Conservation (phyloP, 2,329 filamentous ascomycete genomes). For the Talaromyces sp. region DNA sequence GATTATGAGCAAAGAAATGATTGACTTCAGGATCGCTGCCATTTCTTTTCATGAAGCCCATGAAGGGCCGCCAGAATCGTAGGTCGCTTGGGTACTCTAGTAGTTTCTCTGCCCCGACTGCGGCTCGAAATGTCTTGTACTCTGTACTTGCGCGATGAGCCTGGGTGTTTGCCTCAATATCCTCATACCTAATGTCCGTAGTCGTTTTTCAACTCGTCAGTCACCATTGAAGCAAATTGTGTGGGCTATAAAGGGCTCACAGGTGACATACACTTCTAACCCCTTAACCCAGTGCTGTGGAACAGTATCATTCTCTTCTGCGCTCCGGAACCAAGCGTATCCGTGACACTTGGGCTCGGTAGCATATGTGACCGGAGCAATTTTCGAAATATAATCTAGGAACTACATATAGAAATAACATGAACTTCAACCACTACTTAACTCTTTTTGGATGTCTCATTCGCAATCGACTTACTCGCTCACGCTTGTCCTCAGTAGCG, state of each 20-base stretch:
- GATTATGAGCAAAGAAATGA: background rate
- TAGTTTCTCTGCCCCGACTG: background rate
- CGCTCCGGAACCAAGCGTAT: constrained; percentile 13
- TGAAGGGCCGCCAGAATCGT: background rate
- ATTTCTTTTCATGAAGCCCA: background rate
- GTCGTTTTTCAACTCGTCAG: background rate
- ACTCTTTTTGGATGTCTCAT: background rate
- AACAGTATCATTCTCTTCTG: constrained; percentile 9
- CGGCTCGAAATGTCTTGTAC: background rate
- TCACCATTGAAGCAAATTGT: background rate
- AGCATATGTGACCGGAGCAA: constrained; percentile 5
- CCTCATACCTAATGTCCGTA: background rate
- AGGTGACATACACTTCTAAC: background rate
- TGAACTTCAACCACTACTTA: background rate
- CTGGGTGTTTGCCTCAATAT: background rate
- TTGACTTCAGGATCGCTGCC: background rate
- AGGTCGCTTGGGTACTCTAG: background rate
- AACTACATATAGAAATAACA: background rate
- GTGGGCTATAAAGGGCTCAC: background rate
- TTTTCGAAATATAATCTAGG: background rate
- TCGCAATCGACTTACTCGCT: background rate
- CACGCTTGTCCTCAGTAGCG: background rate
- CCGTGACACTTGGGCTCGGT: constrained; percentile 6
- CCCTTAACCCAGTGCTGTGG: constrained; percentile 9
- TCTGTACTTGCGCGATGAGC: background rate